phyloP scores from a whole-genome alignment of 192 early-diverging fungal genomes.

The Tieghemiomyces parasiticus region DNA sequence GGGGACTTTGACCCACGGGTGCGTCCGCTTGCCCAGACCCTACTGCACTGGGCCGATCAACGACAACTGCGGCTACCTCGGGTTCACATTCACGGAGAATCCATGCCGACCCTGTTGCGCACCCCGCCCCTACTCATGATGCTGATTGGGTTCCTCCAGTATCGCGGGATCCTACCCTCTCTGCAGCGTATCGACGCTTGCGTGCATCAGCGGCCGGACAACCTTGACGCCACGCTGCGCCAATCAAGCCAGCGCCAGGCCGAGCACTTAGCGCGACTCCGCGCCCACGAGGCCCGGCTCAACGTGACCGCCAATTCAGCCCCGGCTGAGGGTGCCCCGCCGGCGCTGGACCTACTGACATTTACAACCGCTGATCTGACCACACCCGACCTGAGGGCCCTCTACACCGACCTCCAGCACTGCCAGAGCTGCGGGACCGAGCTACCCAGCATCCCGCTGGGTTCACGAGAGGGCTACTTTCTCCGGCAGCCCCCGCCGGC shows the following conservation, averaged over 20 bases:
- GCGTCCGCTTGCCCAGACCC: background rate
- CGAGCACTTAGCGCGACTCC: background rate
- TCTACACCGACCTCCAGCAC: background rate
- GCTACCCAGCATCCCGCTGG: background rate
- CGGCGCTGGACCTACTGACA: background rate
- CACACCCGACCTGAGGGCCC: background rate
- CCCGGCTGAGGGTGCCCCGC: background rate
- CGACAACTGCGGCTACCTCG: background rate
- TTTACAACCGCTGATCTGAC: background rate
- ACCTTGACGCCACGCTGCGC: background rate
- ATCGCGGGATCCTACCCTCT: background rate
- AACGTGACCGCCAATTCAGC: background rate
- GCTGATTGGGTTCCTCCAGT: slow-evolving; percentile 1
- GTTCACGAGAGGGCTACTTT: background rate
- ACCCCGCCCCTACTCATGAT: background rate
- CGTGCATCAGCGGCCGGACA: background rate
- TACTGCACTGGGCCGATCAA: background rate
- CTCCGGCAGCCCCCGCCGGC: background rate
- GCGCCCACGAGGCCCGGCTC: background rate
- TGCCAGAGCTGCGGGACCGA: background rate
- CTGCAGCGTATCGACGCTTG: slow-evolving; percentile 3
- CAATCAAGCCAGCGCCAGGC: background rate
- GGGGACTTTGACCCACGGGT: slow-evolving; percentile 6
- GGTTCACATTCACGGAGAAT: background rate
- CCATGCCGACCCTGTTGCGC: background rate